These are phyloP conservation scores for Cryptosporidium meleagridis DNA, from an alignment of 169 alveolate genomes.

Conservation along the genomic window DNA sequence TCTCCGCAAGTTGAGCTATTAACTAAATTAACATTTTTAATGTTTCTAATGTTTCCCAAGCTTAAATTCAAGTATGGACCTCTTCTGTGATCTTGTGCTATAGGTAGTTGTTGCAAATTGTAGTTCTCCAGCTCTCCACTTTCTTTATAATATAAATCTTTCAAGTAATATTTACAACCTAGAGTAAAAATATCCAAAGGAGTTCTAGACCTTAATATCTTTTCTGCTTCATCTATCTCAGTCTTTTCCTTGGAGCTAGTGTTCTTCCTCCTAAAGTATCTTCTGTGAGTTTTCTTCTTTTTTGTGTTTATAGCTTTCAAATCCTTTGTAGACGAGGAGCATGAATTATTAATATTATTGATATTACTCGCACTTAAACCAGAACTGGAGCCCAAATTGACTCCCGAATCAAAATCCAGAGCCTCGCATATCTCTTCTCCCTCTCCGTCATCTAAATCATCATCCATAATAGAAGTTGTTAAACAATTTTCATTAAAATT, in stretches of 20 bases:
- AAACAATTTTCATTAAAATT: neutral
- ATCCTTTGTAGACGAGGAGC: neutral
- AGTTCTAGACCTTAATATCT: slow-evolving; percentile 53
- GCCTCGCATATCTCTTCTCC: slow-evolving; percentile 3
- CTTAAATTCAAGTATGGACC: slow-evolving; percentile 43
- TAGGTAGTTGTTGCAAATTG: slow-evolving; percentile 16
- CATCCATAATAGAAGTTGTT: slow-evolving; percentile 20
- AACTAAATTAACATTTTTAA: neutral
- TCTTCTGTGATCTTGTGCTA: slow-evolving; percentile 54
- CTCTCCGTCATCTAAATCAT: slow-evolving; percentile 35
- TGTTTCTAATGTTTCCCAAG: slow-evolving; percentile 20
- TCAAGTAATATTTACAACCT: slow-evolving; percentile 34
- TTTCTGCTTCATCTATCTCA: slow-evolving; percentile 53
- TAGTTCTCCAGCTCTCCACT: neutral
- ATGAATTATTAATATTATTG: neutral
- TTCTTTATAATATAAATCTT: neutral
- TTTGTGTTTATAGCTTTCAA: neutral
- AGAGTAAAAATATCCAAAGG: slow-evolving; percentile 49
- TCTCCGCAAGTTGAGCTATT: neutral
- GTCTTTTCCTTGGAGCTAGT: slow-evolving; percentile 32
- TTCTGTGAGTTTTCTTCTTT: slow-evolving; percentile 19
- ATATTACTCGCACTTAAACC: neutral
- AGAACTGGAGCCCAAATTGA: neutral
- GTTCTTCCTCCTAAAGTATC: slow-evolving; percentile 61
- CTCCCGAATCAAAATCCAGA: slow-evolving; percentile 21